phyloP scores from a whole-genome alignment of 345 rosid genomes.

The Melastoma malabathricum region DNA sequence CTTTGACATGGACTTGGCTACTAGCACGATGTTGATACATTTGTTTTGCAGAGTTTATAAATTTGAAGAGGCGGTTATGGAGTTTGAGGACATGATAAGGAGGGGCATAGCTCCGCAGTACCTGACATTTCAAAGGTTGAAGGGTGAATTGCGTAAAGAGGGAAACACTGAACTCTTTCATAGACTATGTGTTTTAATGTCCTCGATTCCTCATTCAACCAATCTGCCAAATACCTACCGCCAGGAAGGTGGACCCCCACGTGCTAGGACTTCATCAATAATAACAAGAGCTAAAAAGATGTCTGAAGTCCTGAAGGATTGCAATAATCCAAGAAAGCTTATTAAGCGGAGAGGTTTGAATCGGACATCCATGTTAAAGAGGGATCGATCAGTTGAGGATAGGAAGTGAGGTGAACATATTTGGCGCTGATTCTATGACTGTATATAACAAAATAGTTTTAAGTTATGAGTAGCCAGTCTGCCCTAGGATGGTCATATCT shows the following conservation, averaged over 20 bases:
- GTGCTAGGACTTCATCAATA: conserved; percentile 37
- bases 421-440: no score
- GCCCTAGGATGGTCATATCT: no score
- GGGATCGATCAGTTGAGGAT: conserved; percentile 17
- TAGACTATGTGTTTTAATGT: conserved; percentile 41
- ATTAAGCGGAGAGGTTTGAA: conserved; percentile 32
- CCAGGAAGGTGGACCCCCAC: conserved; percentile 16
- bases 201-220: conserved; percentile 53
- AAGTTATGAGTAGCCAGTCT: no score
- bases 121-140: conserved; percentile 56
- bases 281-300: conserved; percentile 69
- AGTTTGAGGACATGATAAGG: conserved; percentile 53
- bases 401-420: conserved; percentile 8
- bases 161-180: conserved; percentile 47
- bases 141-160: conserved; percentile 38
- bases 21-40: conserved; percentile 59
- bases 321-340: conserved; percentile 52
- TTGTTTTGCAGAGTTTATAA: conserved; percentile 45
- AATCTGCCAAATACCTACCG: conserved; percentile 37
- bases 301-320: conserved; percentile 51
- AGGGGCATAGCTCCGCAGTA: conserved; percentile 66
- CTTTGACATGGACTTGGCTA: conserved; percentile 49
- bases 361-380: conserved; percentile 10
- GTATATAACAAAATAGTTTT: no score
- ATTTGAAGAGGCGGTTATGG: conserved; percentile 57